A percentile compares a stretch with the other conserved stretches of the same genome.
These are phyloP conservation scores for Pholiota molesta DNA, from an alignment of 768 basidiomycete genomes.

Conservation along the genomic window DNA sequence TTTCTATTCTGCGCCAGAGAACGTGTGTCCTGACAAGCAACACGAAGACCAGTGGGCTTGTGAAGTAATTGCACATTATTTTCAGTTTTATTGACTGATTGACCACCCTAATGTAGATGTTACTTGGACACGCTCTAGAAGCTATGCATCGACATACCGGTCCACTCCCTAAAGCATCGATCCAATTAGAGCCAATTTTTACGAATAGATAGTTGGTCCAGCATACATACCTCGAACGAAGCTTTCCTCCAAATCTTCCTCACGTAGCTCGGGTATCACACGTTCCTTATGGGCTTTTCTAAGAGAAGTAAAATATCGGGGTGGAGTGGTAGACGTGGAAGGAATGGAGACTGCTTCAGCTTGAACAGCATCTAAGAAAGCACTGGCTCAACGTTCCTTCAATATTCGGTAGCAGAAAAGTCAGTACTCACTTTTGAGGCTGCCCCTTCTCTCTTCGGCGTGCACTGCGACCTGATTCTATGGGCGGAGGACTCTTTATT, in stretches of 20 bases:
- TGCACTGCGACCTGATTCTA: conserved; percentile 50
- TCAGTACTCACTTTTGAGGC: conserved; percentile 29
- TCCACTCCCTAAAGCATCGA: conserved; percentile 64
- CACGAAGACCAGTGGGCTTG: conserved; percentile 85
- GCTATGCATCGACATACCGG: conserved; percentile 50
- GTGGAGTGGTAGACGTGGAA: conserved; percentile 25
- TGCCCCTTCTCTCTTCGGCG: conserved; percentile 45
- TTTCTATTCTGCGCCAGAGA: conserved; percentile 80
- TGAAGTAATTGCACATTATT: conserved; percentile 91
- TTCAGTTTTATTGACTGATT: conserved; percentile 94
- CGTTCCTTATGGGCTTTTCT: conserved; percentile 72
- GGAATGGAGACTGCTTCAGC: conserved; percentile 27
- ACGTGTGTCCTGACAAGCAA: conserved; percentile 87
- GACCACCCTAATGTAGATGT: conserved; percentile 67
- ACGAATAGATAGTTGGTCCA: neutral
- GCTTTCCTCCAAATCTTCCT: conserved; percentile 82
- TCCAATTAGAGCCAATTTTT: neutral
- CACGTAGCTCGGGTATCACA: conserved; percentile 64
- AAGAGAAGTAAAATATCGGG: conserved; percentile 66
- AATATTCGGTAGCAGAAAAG: neutral
- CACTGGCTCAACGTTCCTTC: conserved; percentile 31
- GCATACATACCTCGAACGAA: conserved; percentile 81
- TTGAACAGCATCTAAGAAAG: conserved; percentile 40
- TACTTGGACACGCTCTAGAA: conserved; percentile 24
- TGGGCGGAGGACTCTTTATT: conserved; percentile 62